Conservation (phyloP, 805 yeast species). For the Metschnikowia matae region DNA sequence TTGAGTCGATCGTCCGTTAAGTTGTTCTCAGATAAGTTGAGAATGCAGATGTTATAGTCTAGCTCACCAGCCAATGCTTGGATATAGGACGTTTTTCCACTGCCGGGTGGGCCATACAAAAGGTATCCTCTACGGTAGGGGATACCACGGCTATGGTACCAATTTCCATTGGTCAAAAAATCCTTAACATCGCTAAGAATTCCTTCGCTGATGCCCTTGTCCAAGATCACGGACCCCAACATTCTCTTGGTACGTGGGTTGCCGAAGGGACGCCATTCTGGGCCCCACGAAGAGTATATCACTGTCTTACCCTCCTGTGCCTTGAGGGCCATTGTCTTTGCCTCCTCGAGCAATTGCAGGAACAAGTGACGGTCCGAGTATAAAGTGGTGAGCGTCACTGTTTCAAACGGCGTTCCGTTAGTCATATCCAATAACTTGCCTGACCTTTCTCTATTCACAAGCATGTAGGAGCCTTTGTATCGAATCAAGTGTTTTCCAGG, state of each 20-base stretch:
- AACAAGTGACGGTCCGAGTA: constrained; percentile 76
- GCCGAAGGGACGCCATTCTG: constrained; percentile 98
- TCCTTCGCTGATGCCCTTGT: constrained; percentile 62
- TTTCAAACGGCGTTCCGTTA: constrained; percentile 91
- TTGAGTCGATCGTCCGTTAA: constrained; percentile 92
- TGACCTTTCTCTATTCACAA: constrained; percentile 85
- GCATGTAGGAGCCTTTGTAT: constrained; percentile 83
- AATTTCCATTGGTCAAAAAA: constrained; percentile 71
- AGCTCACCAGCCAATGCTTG: constrained; percentile 96
- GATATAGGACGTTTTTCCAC: constrained; percentile 93
- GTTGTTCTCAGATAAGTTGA: constrained; percentile 86
- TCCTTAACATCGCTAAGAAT: constrained; percentile 73
- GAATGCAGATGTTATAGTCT: constrained; percentile 90
- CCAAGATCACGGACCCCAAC: constrained; percentile 82
- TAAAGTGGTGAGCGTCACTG: constrained; percentile 88
- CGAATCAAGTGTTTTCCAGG: constrained; percentile 90
- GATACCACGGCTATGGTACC: constrained; percentile 96
- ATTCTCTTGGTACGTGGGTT: constrained; percentile 86
- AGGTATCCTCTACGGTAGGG: constrained; percentile 95
- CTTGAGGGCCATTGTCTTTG: constrained; percentile 75
- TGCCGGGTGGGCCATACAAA: constrained; percentile 95
- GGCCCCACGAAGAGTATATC: constrained; percentile 91
- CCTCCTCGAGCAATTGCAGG: constrained; percentile 70
- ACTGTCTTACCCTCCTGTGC: constrained; percentile 92
- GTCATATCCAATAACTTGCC: constrained; percentile 85